A percentile compares a stretch with the other conserved stretches of the same genome.
Conservation (phyloP, 1,139 yeast genomes). For the Sugiyamaella pinicola region DNA sequence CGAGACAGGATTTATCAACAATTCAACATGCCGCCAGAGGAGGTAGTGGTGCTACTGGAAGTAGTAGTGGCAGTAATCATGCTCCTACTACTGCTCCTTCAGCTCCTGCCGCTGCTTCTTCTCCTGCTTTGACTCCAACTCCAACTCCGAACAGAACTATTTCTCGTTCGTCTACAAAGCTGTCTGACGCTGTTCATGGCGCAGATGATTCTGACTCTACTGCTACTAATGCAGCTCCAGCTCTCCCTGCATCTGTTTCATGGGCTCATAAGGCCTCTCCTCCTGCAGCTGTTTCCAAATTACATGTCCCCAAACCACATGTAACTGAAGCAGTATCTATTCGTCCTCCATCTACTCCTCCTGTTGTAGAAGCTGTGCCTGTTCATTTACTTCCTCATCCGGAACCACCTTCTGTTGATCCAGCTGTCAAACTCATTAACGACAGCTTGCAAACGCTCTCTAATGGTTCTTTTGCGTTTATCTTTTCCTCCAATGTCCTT, state of each 20-base stretch:
- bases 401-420: slow-evolving; percentile 38
- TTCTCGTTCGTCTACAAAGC: slow-evolving; percentile 39
- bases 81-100: slow-evolving; percentile 15
- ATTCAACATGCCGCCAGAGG: slow-evolving; percentile 53
- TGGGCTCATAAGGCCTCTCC: slow-evolving; percentile 45
- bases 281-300: slow-evolving; percentile 35
- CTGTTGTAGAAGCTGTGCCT: slow-evolving; percentile 23
- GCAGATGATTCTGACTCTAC: slow-evolving; percentile 21
- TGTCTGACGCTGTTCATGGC: slow-evolving; percentile 26
- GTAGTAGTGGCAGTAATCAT: slow-evolving; percentile 23
- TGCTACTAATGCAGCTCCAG: slow-evolving; percentile 22
- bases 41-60: slow-evolving; percentile 10
- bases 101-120: slow-evolving; percentile 19
- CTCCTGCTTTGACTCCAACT: slow-evolving; percentile 14
- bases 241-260: slow-evolving; percentile 46
- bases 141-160: slow-evolving; percentile 32
- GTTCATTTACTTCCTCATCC: slow-evolving; percentile 27
- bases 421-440: slow-evolving; percentile 39
- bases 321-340: slow-evolving; percentile 12
- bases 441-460: slow-evolving; percentile 41
- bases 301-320: slow-evolving; percentile 17
- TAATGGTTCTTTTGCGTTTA: slow-evolving; percentile 40
- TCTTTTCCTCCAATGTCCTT: slow-evolving; percentile 43
- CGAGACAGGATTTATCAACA: slow-evolving; percentile 87
- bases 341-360: slow-evolving; percentile 14